These are phyloP conservation scores for Penicillium sp. DNA, from an alignment of 2,329 filamentous ascomycete species.

Conservation along the genomic window DNA sequence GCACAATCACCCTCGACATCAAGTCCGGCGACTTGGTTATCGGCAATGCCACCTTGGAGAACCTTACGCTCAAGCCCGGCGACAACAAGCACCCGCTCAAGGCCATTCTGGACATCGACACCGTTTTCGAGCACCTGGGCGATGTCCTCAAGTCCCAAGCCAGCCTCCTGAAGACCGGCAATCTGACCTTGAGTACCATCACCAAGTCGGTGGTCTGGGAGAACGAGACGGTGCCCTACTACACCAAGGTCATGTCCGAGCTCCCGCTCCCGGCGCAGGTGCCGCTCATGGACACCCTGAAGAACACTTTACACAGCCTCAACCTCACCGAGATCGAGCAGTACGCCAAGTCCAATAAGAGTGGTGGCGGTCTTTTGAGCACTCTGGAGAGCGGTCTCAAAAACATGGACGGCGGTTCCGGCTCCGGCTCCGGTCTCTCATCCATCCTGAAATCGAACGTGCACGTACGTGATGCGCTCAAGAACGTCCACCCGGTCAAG, in stretches of 20 bases:
- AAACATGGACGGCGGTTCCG: neutral
- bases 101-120: slow-evolving; percentile 48
- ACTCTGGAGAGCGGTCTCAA: slow-evolving; percentile 2
- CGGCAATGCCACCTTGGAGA: slow-evolving; percentile 50
- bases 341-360: slow-evolving; percentile 6
- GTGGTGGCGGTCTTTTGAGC: slow-evolving; percentile 6
- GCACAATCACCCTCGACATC: slow-evolving; percentile 55
- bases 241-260: slow-evolving; percentile 33
- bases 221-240: slow-evolving; percentile 34
- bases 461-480: slow-evolving; percentile 8
- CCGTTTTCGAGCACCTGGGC: slow-evolving; percentile 30
- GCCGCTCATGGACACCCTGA: slow-evolving; percentile 25
- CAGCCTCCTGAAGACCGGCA: slow-evolving; percentile 26
- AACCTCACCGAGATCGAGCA: slow-evolving; percentile 16
- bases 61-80: slow-evolving; percentile 55
- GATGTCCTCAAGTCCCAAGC: slow-evolving; percentile 27
- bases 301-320: slow-evolving; percentile 30
- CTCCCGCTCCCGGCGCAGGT: slow-evolving; percentile 32
- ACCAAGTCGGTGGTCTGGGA: slow-evolving; percentile 31
- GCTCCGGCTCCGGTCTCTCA: neutral
- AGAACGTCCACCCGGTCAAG: slow-evolving; percentile 14
- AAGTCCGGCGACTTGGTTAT: slow-evolving; percentile 48
- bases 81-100: slow-evolving; percentile 51
- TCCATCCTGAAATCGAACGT: slow-evolving; percentile 16
- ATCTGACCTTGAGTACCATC: slow-evolving; percentile 27